Percentiles rank a stretch among this genome's conserved stretches.
Conservation (phyloP, 2,329 filamentous ascomycete genomes). For the Alternaria longipes region DNA sequence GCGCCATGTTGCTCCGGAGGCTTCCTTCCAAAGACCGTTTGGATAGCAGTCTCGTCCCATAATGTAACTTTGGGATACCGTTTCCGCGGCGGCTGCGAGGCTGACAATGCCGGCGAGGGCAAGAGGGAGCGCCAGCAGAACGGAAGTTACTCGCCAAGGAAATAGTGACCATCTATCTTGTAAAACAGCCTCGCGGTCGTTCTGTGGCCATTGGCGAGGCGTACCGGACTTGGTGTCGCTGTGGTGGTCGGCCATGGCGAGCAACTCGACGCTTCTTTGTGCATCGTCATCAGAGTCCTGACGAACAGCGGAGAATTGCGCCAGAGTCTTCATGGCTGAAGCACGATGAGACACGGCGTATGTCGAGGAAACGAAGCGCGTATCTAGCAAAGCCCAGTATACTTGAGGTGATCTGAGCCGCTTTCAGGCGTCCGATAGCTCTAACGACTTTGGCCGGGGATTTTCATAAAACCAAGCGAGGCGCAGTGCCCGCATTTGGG, state of each 20-base stretch:
- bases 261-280: slow-evolving; percentile 18
- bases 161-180: slow-evolving; percentile 25
- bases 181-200: neutral
- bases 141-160: slow-evolving; percentile 32
- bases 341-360: neutral
- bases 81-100: slow-evolving; percentile 41
- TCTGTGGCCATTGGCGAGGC: neutral
- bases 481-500: slow-evolving; percentile 20
- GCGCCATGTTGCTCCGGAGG: slow-evolving; percentile 39
- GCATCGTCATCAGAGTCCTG: slow-evolving; percentile 11
- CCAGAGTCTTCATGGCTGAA: neutral
- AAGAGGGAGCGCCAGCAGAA: slow-evolving; percentile 32
- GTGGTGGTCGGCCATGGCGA: slow-evolving; percentile 5
- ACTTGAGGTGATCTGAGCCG: neutral
- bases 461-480: slow-evolving; percentile 23
- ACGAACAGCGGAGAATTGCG: slow-evolving; percentile 16
- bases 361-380: neutral
- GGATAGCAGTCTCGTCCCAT: slow-evolving; percentile 41
- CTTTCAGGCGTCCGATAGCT: slow-evolving; percentile 19
- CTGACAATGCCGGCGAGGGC: slow-evolving; percentile 36
- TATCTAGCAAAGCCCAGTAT: neutral
- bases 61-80: slow-evolving; percentile 39
- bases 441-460: neutral
- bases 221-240: slow-evolving; percentile 5
- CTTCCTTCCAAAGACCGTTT: slow-evolving; percentile 44